phyloP scores from a whole-genome alignment of 495 filamentous ascomycete genomes.

The Podospora fimiseda region DNA sequence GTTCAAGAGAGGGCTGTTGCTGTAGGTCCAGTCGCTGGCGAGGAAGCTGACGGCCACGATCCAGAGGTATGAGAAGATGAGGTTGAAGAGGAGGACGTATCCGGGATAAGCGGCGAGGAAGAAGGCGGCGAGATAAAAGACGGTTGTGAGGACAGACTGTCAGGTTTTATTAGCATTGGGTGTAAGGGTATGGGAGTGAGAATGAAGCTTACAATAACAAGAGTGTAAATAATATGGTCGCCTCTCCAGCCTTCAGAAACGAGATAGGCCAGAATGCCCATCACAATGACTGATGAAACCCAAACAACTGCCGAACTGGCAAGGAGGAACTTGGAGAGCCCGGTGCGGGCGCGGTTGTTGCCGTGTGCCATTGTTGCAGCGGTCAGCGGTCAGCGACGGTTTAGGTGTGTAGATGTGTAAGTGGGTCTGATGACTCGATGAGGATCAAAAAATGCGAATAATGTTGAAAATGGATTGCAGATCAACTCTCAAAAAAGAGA shows the following conservation, averaged over 20 bases:
- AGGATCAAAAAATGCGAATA: too few relatives aligned
- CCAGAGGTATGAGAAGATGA: constrained; percentile 62
- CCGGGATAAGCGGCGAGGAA: constrained; percentile 45
- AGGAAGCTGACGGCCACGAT: constrained; percentile 55
- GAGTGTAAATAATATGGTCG: constrained; percentile 46
- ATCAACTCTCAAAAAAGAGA: too few relatives aligned
- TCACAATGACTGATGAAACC: constrained; percentile 62
- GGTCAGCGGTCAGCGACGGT: not conserved
- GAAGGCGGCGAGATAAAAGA: constrained; percentile 53
- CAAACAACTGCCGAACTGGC: constrained; percentile 78
- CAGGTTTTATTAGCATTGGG: not conserved
- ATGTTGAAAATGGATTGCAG: too few relatives aligned
- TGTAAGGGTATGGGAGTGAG: not conserved
- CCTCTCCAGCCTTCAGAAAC: constrained; percentile 37
- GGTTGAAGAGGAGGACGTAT: constrained; percentile 47
- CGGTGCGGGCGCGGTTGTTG: constrained; percentile 2
- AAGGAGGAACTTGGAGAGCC: not conserved
- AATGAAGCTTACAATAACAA: constrained; percentile 48
- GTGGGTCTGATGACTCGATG: not conserved
- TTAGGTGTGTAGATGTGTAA: not conserved
- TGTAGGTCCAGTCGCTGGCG: constrained; percentile 47
- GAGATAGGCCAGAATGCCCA: constrained; percentile 53
- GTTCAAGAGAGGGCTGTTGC: constrained; percentile 36
- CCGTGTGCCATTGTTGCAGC: not conserved
- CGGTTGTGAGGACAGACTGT: constrained; percentile 50